Evolutionary conservation across 192 early-diverging fungal species (phyloP).

Genomic region (Lobosporangium transversale): DNA sequence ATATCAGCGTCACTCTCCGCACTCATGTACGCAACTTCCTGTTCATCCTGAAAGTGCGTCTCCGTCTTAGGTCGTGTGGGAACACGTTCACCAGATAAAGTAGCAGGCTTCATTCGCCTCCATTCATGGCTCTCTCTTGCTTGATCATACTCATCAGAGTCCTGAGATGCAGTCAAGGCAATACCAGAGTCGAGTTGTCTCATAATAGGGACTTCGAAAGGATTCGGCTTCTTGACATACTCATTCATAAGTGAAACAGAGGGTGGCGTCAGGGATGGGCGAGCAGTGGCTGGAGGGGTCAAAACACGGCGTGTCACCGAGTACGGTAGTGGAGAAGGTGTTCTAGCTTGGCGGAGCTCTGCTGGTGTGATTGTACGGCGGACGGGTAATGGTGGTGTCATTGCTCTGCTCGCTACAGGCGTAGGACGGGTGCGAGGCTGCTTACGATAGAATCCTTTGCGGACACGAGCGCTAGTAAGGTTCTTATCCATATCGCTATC

Average conservation of each 20-base stretch:
- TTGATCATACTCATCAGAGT: constrained; percentile 10
- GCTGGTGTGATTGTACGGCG: not conserved
- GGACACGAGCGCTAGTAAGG: constrained; percentile 22
- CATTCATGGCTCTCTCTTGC: not conserved
- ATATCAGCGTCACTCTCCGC: constrained; percentile 4
- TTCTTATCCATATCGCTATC: constrained; percentile 7
- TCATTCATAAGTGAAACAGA: not conserved
- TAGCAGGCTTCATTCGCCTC: not conserved
- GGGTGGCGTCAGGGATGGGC: not conserved
- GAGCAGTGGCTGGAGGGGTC: constrained; percentile 4
- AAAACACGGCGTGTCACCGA: not conserved
- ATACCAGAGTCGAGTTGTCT: constrained; percentile 37
- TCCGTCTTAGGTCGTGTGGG: not conserved
- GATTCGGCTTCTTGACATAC: not conserved
- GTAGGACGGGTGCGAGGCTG: not conserved
- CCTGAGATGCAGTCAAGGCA: constrained; percentile 20
- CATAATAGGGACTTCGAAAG: constrained; percentile 15
- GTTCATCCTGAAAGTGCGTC: not conserved
- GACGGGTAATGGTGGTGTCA: not conserved
- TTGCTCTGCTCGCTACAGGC: not conserved
- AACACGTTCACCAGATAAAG: not conserved
- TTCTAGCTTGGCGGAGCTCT: not conserved
- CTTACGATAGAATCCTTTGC: not conserved
- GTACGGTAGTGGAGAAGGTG: not conserved
- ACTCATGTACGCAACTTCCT: not conserved